Evolutionary conservation across 2,329 filamentous ascomycete genomes (phyloP).

Genomic region (Alternaria viburni): DNA sequence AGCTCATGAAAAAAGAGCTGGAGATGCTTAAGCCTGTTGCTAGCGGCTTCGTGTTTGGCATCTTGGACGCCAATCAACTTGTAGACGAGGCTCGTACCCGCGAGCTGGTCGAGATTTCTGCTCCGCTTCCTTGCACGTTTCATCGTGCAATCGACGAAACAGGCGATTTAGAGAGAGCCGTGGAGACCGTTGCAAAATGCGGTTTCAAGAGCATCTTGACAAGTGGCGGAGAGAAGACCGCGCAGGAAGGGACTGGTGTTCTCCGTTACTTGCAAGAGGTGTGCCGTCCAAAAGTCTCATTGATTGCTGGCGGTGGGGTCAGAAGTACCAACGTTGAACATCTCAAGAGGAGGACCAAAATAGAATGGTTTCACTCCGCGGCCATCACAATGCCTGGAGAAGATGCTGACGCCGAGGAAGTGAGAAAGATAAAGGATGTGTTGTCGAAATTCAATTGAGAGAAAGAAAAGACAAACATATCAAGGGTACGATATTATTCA

Average conservation of each 20-base stretch:
- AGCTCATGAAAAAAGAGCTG: conserved; percentile 53
- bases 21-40: conserved; percentile 44
- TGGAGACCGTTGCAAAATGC: conserved; percentile 49
- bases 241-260: conserved; percentile 43
- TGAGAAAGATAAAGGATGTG: conserved; percentile 18
- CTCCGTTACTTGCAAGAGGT: conserved; percentile 39
- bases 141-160: conserved; percentile 61
- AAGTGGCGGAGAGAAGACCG: conserved; percentile 51
- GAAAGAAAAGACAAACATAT: background rate
- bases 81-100: conserved; percentile 53
- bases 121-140: conserved; percentile 58
- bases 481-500: conserved; percentile 15
- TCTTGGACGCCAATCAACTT: conserved; percentile 41
- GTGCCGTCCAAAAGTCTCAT: conserved; percentile 8
- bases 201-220: conserved; percentile 59
- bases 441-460: background rate
- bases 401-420: conserved; percentile 38
- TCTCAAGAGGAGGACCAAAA: conserved; percentile 39
- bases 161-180: conserved; percentile 32
- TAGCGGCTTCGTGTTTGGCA: conserved; percentile 61
- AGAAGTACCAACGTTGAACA: conserved; percentile 51
- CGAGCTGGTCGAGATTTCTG: conserved; percentile 52
- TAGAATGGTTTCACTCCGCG: conserved; percentile 54
- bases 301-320: conserved; percentile 61
- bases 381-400: conserved; percentile 47